Base-by-base conservation (phyloP, 2,329 filamentous ascomycete genomes). In the Seiridium unicorne region DNA sequence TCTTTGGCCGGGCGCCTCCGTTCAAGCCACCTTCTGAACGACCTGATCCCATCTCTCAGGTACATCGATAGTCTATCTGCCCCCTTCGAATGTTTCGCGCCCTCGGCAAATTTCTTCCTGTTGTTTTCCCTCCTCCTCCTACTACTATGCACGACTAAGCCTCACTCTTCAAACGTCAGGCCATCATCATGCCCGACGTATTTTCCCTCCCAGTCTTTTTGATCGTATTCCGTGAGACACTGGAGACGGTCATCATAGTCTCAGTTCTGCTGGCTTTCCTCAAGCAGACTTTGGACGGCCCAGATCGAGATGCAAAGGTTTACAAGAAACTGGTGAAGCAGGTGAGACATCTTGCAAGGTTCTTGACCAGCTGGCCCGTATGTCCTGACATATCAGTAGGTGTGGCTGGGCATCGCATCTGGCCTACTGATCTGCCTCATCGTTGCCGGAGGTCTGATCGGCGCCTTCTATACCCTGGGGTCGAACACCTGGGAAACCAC, bases 191-290 rank as follows among this genome's bases (percentile, higher is more conserved):
- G 51, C 60, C 54, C 38, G 55, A 63, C 60, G 69, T 72, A 56
- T 72, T 73, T 58, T 63, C 70, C 42, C 65, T 72, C 40, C 69
- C 70, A 13, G 70, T 96, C 59, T 96, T 96, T 79, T 93, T 97
- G 79, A 91, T 97, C 73, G 88, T 91, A 76, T 95, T 96, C 73
- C 88, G 93, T 70, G 93, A 96, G 77, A 87, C 87, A 47, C 79
- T 96, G 53, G 92, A 96, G 79, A 90, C 89, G 1, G 88, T 85
- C 69, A 92, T 96, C 70, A 91, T 96, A 67, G 87, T 96, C 63
- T 94, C 92, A 0, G 89, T 96, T n/a, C 80, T 96, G 40, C 84
- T 96, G 46, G 87, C 92, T 31, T 96, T 95, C 72, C 78, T 96
- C 61, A 95, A 94, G 74, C 90, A 95, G 73, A 91, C 89, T 3